These are phyloP conservation scores for Eucalyptus melliodora DNA, from an alignment of 345 rosid genomes.

Conservation along the genomic window DNA sequence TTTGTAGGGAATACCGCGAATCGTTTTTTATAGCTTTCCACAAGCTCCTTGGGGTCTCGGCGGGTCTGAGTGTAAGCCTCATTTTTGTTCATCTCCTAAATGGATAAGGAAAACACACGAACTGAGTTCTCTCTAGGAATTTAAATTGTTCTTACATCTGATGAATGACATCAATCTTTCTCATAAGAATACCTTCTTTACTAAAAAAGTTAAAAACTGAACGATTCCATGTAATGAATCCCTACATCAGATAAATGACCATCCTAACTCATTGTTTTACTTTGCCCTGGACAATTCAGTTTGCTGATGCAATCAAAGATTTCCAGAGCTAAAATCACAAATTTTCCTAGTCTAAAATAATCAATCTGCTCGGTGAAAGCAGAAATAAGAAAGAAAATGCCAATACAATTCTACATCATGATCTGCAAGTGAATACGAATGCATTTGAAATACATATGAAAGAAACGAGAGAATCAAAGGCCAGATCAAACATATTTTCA, in stretches of 20 bases:
- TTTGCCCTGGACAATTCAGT: background rate
- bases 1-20: slow-evolving; percentile 14
- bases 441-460: background rate
- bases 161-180: background rate
- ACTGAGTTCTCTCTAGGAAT: background rate
- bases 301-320: background rate
- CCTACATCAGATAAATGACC: background rate
- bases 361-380: background rate
- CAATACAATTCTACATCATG: background rate
- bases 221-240: background rate
- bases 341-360: background rate
- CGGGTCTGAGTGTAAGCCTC: slow-evolving; percentile 67
- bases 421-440: background rate
- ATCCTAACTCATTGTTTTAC: background rate
- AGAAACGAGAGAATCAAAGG: background rate
- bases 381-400: background rate
- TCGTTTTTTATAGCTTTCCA: slow-evolving; percentile 40
- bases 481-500: background rate
- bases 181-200: background rate
- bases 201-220: background rate
- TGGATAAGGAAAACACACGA: background rate
- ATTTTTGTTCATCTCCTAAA: slow-evolving; percentile 57
- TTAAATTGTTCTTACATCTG: background rate
- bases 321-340: background rate
- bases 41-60: slow-evolving; percentile 40